phyloP scores from a whole-genome alignment of 2,329 filamentous ascomycete genomes.

The Colletotrichum falcatum region DNA sequence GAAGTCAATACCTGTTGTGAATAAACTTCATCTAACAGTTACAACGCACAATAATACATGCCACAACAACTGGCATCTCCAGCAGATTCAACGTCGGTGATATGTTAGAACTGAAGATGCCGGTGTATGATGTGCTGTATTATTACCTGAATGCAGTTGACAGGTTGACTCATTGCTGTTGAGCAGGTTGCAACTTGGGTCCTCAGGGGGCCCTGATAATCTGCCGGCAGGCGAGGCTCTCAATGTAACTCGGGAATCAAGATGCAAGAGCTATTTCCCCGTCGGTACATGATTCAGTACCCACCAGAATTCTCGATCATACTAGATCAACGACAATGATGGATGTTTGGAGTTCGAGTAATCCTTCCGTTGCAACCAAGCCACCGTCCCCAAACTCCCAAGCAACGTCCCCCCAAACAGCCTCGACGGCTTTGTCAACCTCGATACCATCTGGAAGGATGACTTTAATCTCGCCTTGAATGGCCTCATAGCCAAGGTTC shows the following conservation, averaged over 20 bases:
- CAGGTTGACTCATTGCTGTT: not conserved
- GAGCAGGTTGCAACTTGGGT: too few species aligned
- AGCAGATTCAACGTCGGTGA: too few species aligned
- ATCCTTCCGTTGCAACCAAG: slow-evolving; percentile 22
- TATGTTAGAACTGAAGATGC: too few species aligned
- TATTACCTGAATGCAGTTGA: not conserved
- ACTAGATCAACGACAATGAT: not conserved
- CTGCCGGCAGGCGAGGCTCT: not conserved
- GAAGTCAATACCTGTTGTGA: too few species aligned
- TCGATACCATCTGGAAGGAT: slow-evolving; percentile 4
- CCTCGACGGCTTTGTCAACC: not conserved
- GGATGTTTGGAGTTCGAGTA: slow-evolving; percentile 21
- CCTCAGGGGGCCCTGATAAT: not conserved
- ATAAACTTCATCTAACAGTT: too few species aligned
- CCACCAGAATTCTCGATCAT: not conserved
- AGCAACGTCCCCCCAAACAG: slow-evolving; percentile 26
- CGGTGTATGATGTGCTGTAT: not conserved
- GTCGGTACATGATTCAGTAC: too few species aligned
- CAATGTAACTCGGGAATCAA: not conserved
- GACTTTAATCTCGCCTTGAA: slow-evolving; percentile 20
- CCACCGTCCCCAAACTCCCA: slow-evolving; percentile 12
- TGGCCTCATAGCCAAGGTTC: slow-evolving; percentile 10
- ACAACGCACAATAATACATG: too few species aligned
- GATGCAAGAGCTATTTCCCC: not conserved
- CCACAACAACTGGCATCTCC: too few species aligned